These are phyloP conservation scores for Fusarium illudens DNA, from an alignment of 2,329 filamentous ascomycete genomes.

Conservation along the genomic window DNA sequence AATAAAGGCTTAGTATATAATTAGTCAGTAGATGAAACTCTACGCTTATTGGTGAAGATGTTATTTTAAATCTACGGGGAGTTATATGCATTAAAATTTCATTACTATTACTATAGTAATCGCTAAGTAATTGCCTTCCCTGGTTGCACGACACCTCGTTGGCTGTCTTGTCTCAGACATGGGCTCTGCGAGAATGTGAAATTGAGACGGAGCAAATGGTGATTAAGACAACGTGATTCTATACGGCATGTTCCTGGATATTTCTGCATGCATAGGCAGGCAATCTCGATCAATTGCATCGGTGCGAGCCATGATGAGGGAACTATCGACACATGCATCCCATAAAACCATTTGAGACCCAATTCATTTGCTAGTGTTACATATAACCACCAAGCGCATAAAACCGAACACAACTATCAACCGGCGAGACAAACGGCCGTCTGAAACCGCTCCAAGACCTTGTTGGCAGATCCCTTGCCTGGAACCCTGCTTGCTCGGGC, in stretches of 20 bases:
- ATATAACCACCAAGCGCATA: background rate
- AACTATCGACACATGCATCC: background rate
- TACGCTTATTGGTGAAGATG: no score
- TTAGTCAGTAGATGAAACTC: no score
- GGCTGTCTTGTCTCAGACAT: constrained; percentile 4
- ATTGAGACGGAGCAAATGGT: background rate
- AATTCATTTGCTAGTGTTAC: background rate
- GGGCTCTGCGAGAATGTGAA: background rate
- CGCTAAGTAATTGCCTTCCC: no score
- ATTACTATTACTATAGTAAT: no score
- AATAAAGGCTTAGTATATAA: no score
- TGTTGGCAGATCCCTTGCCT: constrained; percentile 20
- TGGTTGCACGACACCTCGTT: constrained; percentile 9
- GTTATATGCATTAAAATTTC: no score
- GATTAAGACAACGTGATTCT: constrained; percentile 1
- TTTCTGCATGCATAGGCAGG: background rate
- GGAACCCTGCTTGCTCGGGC: constrained; percentile 10
- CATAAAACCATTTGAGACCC: background rate
- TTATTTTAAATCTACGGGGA: no score
- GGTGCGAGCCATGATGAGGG: background rate
- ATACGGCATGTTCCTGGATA: background rate
- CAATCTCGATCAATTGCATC: background rate
- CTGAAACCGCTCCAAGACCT: constrained; percentile 26
- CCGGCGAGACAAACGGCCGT: background rate
- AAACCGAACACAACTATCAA: constrained; percentile 1